A percentile compares a stretch with the other conserved stretches of the same genome.
Evolutionary conservation across 75 land plant species (phyloP).

Genomic region (Cunninghamia lanceolata): DNA sequence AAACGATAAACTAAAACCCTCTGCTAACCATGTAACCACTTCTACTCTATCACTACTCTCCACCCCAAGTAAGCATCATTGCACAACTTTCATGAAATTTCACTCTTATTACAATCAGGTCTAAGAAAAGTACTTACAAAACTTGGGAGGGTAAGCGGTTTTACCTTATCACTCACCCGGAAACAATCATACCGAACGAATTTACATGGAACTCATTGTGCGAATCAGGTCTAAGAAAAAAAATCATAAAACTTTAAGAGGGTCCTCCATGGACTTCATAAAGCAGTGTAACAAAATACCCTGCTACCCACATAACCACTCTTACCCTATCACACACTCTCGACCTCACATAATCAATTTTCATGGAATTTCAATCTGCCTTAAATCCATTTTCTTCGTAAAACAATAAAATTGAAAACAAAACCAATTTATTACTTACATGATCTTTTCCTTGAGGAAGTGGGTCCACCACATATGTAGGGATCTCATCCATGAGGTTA

Average conservation of each 20-base stretch:
- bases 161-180: no score
- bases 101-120: neutral
- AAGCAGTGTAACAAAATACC: neutral
- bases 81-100: neutral
- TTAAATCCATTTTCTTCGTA: neutral
- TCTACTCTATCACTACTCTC: neutral
- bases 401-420: neutral
- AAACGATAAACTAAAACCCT: neutral
- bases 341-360: neutral
- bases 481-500: slow-evolving; percentile 85
- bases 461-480: slow-evolving; percentile 92
- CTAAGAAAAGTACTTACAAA: neutral
- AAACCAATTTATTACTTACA: slow-evolving; percentile 24
- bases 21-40: neutral
- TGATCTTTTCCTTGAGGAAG: slow-evolving; percentile 80
- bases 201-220: neutral
- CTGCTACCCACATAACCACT: neutral
- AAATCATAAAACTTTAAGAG: neutral
- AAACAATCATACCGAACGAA: no score
- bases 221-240: neutral
- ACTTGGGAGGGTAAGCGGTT: neutral
- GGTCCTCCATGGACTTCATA: neutral
- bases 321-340: neutral
- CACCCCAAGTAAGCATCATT: neutral
- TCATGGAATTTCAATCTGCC: neutral